Evolutionary conservation across 129 eudicot genomes (phyloP).

Genomic region (Logfia minima): DNA sequence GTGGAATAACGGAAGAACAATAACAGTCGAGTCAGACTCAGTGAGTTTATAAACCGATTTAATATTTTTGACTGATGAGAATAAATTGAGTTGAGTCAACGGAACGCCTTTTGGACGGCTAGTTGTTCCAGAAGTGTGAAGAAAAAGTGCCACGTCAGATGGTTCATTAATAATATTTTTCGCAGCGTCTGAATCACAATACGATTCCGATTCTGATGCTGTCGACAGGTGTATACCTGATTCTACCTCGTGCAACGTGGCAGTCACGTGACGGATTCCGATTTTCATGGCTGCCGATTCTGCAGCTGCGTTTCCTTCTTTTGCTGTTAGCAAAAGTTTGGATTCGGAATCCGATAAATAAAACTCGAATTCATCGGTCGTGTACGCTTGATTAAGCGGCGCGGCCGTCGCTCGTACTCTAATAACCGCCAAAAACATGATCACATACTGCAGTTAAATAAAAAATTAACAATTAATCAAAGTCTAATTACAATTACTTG

Average conservation of each 20-base stretch:
- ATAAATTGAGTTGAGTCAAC: constrained; percentile 59
- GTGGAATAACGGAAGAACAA: constrained; percentile 86
- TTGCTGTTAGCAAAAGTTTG: constrained; percentile 59
- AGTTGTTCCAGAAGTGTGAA: constrained; percentile 96
- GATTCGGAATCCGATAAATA: constrained; percentile 90
- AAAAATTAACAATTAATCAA: neutral
- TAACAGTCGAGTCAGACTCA: constrained; percentile 83
- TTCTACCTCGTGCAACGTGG: constrained; percentile 45
- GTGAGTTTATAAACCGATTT: constrained; percentile 73
- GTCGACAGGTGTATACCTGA: constrained; percentile 51
- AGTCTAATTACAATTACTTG: neutral
- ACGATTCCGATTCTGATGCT: constrained; percentile 23
- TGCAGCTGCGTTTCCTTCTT: constrained; percentile 75
- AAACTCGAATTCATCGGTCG: constrained; percentile 85
- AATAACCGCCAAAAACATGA: constrained; percentile 82
- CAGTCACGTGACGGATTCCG: constrained; percentile 62
- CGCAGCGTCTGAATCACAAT: constrained; percentile 23
- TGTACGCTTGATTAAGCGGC: constrained; percentile 87
- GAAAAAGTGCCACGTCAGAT: constrained; percentile 70
- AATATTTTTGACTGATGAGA: constrained; percentile 78
- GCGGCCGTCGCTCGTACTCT: constrained; percentile 90
- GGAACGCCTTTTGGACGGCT: constrained; percentile 98
- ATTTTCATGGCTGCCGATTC: constrained; percentile 76
- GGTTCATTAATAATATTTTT: constrained; percentile 60
- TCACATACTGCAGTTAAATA: constrained; percentile 56